Conservation (phyloP, 768 basidiomycete genomes). For the Boletus subparvulus region DNA sequence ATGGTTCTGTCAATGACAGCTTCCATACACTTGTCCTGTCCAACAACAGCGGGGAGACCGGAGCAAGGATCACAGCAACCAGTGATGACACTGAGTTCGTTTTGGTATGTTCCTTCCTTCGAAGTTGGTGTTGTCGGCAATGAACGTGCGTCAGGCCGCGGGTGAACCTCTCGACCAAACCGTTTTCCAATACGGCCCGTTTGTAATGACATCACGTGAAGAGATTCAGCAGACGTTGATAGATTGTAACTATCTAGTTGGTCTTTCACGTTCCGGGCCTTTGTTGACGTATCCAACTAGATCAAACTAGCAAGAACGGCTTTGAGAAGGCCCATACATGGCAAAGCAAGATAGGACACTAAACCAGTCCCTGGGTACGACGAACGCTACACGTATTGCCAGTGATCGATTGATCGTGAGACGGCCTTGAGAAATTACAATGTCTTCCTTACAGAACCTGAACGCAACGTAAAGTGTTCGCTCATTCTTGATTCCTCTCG, state of each 20-base stretch:
- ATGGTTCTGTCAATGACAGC: constrained; percentile 44
- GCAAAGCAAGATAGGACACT: constrained; percentile 74
- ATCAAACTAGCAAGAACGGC: constrained; percentile 76
- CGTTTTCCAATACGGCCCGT: constrained; percentile 85
- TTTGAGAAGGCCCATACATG: constrained; percentile 89
- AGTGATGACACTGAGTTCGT: constrained; percentile 71
- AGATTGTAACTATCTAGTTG: constrained; percentile 59
- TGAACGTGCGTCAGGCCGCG: constrained; percentile 50
- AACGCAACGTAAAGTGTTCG: neutral
- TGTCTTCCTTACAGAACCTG: neutral
- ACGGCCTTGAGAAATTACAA: neutral
- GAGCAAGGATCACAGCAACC: constrained; percentile 61
- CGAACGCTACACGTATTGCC: neutral
- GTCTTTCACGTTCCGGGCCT: neutral
- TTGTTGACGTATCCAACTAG: constrained; percentile 36
- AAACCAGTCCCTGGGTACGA: neutral
- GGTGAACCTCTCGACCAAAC: constrained; percentile 89
- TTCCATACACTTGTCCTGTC: constrained; percentile 89
- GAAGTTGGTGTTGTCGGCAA: neutral
- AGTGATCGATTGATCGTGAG: neutral
- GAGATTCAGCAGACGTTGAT: constrained; percentile 81
- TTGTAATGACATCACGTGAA: constrained; percentile 79
- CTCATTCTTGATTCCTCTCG: constrained; percentile 35
- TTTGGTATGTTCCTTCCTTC: constrained; percentile 46
- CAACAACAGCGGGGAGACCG: constrained; percentile 53